Evolutionary conservation across 75 land plant genomes (phyloP).

Genomic region (Picea glauca): DNA sequence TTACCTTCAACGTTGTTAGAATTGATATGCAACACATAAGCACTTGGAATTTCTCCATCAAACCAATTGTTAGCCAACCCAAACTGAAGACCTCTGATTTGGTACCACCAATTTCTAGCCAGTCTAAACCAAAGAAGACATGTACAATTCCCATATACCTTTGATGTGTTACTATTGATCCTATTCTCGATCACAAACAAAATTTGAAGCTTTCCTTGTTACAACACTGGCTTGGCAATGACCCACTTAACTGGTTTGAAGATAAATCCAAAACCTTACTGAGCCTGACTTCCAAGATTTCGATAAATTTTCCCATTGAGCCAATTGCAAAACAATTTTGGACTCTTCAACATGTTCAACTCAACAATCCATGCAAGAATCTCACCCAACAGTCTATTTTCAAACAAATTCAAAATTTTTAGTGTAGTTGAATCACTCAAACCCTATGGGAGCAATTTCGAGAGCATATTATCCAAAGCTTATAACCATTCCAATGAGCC

Average conservation of each 20-base stretch:
- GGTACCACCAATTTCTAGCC: neutral
- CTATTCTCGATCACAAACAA: neutral
- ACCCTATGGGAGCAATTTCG: conserved; percentile 9
- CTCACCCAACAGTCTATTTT: conserved; percentile 19
- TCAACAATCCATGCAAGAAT: conserved; percentile 18
- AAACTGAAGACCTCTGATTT: no score
- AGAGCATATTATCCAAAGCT: conserved; percentile 41
- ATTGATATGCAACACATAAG: no score
- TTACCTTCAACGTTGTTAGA: no score
- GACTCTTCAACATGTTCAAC: conserved; percentile 5
- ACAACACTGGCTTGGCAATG: conserved; percentile 24
- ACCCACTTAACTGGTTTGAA: conserved; percentile 18
- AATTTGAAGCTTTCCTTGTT: conserved; percentile 17
- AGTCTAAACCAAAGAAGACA: conserved; percentile 24
- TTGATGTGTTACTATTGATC: no score
- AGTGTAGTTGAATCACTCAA: neutral
- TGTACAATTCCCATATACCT: conserved; percentile 4
- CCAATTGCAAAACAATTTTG: conserved; percentile 12
- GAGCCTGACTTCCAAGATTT: conserved; percentile 13
- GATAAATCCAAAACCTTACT: conserved; percentile 27
- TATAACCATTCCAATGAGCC: conserved; percentile 7
- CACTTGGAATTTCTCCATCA: no score
- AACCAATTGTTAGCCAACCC: no score
- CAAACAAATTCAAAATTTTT: conserved; percentile 12
- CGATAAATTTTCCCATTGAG: conserved; percentile 20